Conservation (phyloP, 768 basidiomycete species). For the Suillus cothurnatus region DNA sequence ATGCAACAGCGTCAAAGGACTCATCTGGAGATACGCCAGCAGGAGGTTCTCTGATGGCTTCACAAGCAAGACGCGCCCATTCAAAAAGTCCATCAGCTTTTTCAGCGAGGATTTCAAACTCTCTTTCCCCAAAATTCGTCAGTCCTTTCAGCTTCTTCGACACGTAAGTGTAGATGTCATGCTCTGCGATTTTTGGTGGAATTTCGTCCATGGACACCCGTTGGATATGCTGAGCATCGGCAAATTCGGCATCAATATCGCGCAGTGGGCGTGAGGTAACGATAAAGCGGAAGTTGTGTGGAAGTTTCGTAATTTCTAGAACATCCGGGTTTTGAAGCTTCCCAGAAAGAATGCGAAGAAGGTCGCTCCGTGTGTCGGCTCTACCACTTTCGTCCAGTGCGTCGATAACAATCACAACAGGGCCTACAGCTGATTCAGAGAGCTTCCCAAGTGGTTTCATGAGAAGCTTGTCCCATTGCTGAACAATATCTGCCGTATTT, state of each 20-base stretch:
- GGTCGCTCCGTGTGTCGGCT: not conserved
- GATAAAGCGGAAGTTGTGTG: not conserved
- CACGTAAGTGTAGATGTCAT: not conserved
- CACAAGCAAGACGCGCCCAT: slow-evolving; percentile 7
- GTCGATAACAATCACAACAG: slow-evolving; percentile 16
- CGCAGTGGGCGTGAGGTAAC: not conserved
- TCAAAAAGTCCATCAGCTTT: slow-evolving; percentile 1
- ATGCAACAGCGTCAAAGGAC: not conserved
- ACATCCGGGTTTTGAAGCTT: not conserved
- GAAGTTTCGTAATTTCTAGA: not conserved
- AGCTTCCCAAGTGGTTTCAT: not conserved
- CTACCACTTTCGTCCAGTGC: slow-evolving; percentile 21
- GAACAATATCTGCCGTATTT: not conserved
- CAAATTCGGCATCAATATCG: not conserved
- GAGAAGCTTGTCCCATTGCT: slow-evolving; percentile 2
- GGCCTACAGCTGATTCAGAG: not conserved
- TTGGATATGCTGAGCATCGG: not conserved
- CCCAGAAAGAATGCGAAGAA: not conserved
- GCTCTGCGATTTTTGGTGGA: not conserved
- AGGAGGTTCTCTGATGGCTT: not conserved
- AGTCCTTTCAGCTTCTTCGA: not conserved
- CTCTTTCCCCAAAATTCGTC: not conserved
- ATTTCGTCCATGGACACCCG: not conserved
- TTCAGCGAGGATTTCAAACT: not conserved
- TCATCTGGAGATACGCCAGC: not conserved